A percentile compares a stretch with the other conserved stretches of the same genome.
Conservation (phyloP, 2,329 filamentous ascomycete species). For the Ceratocystis alfenasii region DNA sequence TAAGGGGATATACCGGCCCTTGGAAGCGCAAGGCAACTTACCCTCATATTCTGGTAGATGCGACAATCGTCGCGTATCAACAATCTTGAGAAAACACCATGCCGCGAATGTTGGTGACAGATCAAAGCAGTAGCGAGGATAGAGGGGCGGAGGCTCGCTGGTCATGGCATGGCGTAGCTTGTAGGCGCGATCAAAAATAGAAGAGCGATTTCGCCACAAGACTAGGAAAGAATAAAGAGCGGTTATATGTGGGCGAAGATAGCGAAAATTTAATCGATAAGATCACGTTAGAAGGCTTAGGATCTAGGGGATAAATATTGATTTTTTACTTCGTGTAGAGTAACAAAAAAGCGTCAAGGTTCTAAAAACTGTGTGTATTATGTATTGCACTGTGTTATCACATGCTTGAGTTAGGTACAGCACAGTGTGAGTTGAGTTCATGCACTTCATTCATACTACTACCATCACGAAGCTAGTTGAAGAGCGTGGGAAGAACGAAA, state of each 20-base stretch:
- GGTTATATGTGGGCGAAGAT: no score
- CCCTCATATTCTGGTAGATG: slow-evolving; percentile 43
- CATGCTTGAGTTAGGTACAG: not conserved
- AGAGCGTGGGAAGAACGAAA: no score
- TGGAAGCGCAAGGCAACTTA: slow-evolving; percentile 25
- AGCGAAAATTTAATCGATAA: no score
- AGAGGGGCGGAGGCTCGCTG: slow-evolving; percentile 31
- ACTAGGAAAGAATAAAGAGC: not conserved
- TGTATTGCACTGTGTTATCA: not conserved
- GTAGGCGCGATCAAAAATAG: not conserved
- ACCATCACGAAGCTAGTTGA: no score
- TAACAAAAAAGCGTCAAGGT: not conserved
- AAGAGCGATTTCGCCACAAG: not conserved
- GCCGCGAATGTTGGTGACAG: slow-evolving; percentile 48
- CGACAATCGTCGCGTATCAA: slow-evolving; percentile 39
- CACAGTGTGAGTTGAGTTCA: not conserved
- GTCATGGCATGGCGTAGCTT: slow-evolving; percentile 39
- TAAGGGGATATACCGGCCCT: not conserved
- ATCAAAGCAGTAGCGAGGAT: slow-evolving; percentile 52
- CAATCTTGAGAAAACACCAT: slow-evolving; percentile 46
- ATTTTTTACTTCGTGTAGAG: not conserved
- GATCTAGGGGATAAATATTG: no score
- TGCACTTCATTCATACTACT: not conserved
- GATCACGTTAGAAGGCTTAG: no score
- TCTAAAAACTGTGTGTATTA: not conserved